Evolutionary conservation across 2,329 filamentous ascomycete species (phyloP), one percentile per base, ranked within the genome.

Genomic region (Ceratocystis papillata): DNA sequence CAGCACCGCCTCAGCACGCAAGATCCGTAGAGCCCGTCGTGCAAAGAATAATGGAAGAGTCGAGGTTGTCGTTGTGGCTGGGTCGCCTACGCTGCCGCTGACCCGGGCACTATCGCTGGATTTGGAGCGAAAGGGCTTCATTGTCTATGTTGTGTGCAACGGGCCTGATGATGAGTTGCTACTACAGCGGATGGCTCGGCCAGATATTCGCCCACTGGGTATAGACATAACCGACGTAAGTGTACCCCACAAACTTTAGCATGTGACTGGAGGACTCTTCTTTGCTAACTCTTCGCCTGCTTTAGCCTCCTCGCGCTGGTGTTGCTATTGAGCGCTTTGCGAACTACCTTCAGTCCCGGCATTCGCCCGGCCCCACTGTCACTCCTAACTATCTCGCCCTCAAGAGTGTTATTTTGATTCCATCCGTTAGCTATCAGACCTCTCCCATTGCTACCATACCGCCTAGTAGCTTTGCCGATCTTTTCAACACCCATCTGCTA

Each of bases 401-500:
- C 64, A 87, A 87, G 67, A 88, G 90, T 46, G 79, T 97, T 65
- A 83, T 99, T 65, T 79, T 97, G 69, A 87, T 96, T 28, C 93
- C 93, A 1, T 89, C 87, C 28, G 80, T 87, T 28, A 85, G 88
- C 72, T 95, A 92, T 74, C 87, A 90, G 64, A 87, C 87, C 30
- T 90, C 89, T 3, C 88, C 90, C 22, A 88, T 97, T 69, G 90
- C 91, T 69, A 92, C 90, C 3, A 87, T 96, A 67, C 85, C 89
- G 5, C 86, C 90, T 0, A 89, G 89, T 37, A 87, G 84, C 71
- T 94, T 96, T 78, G 89, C 90, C 69, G 90, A 96, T 73, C 87
- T 91, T 44, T 85, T 97, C 74, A 96, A 96, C 75, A 93, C 90
- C 17, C 92, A 96, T 72, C 83, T 99, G 12, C 82, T 97, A 65